Conservation (phyloP, 208 protist genomes). For the Endotrypanum monterogeii region DNA sequence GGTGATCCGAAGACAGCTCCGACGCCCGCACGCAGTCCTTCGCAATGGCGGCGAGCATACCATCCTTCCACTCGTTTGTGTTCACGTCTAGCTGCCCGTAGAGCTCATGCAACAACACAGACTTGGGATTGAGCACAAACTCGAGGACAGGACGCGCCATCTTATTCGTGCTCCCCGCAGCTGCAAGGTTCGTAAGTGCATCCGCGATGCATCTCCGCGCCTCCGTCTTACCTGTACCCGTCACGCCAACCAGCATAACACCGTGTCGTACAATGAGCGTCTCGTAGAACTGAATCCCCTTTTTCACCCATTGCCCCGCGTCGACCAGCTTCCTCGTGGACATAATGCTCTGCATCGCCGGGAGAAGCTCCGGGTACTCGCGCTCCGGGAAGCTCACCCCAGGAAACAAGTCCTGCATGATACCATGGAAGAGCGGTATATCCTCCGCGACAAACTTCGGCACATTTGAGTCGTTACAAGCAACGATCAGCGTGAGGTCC, state of each 20-base stretch:
- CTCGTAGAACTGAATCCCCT: conserved; percentile 98
- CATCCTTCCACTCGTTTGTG: conserved; percentile 95
- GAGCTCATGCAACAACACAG: conserved; percentile 96
- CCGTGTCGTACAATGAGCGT: conserved; percentile 97
- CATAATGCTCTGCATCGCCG: conserved; percentile 86
- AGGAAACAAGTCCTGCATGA: conserved; percentile 99
- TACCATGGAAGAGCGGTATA: conserved; percentile 97
- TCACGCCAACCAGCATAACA: conserved; percentile 99
- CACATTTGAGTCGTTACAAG: conserved; percentile 97
- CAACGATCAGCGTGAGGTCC: conserved; percentile 97
- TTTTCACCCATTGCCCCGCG: conserved; percentile 90
- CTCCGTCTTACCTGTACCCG: conserved; percentile 96
- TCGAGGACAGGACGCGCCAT: conserved; percentile 87
- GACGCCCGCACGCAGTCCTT: conserved; percentile 89
- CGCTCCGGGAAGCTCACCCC: conserved; percentile 93
- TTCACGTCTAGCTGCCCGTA: conserved; percentile 96
- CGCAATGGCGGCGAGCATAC: conserved; percentile 89
- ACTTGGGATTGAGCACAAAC: conserved; percentile 98
- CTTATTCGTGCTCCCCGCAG: conserved; percentile 54
- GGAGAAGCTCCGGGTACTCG: conserved; percentile 93
- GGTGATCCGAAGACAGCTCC: conserved; percentile 81
- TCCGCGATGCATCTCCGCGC: conserved; percentile 78
- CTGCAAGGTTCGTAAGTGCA: conserved; percentile 72
- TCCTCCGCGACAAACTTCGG: conserved; percentile 99
- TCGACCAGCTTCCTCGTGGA: conserved; percentile 70